These are phyloP conservation scores for Colletotrichum noveboracense DNA, from an alignment of 2,329 filamentous ascomycete species.

Conservation along the genomic window DNA sequence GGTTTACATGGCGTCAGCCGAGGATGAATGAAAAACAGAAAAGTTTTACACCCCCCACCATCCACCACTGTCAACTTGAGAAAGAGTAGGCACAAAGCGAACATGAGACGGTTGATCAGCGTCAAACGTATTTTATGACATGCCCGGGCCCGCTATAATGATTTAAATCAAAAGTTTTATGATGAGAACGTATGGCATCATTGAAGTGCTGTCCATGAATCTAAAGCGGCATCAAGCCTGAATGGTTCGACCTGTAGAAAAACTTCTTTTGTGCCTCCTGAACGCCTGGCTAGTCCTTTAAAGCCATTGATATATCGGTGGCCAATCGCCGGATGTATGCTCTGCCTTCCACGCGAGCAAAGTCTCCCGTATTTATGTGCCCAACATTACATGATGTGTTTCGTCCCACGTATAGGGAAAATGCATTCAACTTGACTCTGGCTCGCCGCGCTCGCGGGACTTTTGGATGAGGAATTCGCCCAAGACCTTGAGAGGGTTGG, in stretches of 20 bases:
- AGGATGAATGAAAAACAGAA: slow-evolving; percentile 10
- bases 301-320: background rate
- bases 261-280: slow-evolving; percentile 8
- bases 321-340: background rate
- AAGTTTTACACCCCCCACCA: background rate
- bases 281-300: slow-evolving; percentile 1
- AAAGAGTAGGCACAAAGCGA: slow-evolving; percentile 5
- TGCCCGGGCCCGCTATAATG: background rate
- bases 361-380: background rate
- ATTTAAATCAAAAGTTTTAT: background rate
- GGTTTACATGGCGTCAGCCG: slow-evolving; percentile 6
- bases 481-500: slow-evolving; percentile 70
- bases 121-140: background rate
- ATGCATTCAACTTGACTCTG: background rate
- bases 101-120: background rate
- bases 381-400: background rate
- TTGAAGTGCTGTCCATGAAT: background rate
- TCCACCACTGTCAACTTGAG: background rate
- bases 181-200: slow-evolving; percentile 8
- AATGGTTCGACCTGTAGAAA: background rate
- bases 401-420: background rate
- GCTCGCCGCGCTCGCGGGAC: slow-evolving; percentile 39
- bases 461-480: slow-evolving; percentile 74
- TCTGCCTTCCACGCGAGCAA: background rate
- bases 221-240: background rate